phyloP scores from a whole-genome alignment of 495 filamentous ascomycete genomes.

The Podospora conica region DNA sequence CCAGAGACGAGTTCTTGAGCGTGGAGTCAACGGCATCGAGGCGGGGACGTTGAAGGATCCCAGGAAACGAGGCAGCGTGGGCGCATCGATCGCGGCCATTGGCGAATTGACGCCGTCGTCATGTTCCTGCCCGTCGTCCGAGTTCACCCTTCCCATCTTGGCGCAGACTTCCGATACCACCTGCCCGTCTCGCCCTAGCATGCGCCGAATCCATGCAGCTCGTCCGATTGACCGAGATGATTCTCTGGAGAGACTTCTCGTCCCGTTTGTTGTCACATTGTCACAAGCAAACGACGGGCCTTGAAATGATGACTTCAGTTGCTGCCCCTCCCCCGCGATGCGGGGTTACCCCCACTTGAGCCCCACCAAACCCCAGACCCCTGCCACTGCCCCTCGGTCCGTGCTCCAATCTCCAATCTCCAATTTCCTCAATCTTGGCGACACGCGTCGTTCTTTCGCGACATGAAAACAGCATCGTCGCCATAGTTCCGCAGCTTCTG shows the following conservation, averaged over 20 bases:
- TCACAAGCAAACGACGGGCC: background rate
- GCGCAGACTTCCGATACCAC: background rate
- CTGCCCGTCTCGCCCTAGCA: background rate
- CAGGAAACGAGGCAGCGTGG: background rate
- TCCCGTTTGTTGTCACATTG: background rate
- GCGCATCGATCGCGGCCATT: background rate
- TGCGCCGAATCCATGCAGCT: background rate
- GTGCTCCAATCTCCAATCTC: no score
- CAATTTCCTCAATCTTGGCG: background rate
- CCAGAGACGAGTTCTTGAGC: background rate
- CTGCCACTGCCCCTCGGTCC: background rate
- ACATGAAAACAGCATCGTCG: conserved; percentile 4
- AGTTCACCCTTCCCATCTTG: background rate
- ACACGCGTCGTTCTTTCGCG: background rate
- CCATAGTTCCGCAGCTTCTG: conserved; percentile 9
- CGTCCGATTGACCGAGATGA: no score
- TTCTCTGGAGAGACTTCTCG: background rate
- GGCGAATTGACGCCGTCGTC: background rate
- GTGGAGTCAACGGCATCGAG: background rate
- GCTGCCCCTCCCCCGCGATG: background rate
- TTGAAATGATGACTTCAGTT: background rate
- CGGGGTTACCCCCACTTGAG: background rate
- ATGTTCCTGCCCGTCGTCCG: no score
- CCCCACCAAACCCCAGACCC: background rate
- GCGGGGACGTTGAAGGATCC: background rate